Evolutionary conservation across 352 stramenopile genomes (phyloP).

Genomic region (Phytophthora vignae): DNA sequence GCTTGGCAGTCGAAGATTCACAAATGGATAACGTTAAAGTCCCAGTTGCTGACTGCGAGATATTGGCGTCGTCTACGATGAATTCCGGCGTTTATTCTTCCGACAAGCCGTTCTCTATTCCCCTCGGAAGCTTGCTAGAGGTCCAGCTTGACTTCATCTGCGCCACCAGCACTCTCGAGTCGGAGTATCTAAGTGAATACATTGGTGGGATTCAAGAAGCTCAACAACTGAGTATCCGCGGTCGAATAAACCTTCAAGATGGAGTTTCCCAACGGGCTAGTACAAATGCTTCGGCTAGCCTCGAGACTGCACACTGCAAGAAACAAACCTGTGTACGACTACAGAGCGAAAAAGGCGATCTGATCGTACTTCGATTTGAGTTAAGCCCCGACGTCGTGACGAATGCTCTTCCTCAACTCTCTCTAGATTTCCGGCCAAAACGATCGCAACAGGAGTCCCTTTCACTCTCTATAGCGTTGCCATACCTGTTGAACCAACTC

Average conservation of each 20-base stretch:
- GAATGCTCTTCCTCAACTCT: slow-evolving; percentile 19
- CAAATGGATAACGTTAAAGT: neutral
- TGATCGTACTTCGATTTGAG: slow-evolving; percentile 23
- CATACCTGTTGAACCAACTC: slow-evolving; percentile 20
- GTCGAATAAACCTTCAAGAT: slow-evolving; percentile 12
- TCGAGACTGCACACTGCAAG: slow-evolving; percentile 24
- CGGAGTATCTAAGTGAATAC: slow-evolving; percentile 9
- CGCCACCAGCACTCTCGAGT: neutral
- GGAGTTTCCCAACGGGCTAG: slow-evolving; percentile 17
- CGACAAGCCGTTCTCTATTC: neutral
- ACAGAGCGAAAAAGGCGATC: slow-evolving; percentile 3
- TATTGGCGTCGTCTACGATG: neutral
- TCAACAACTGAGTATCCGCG: slow-evolving; percentile 4
- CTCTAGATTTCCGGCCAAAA: slow-evolving; percentile 23
- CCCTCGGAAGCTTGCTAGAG: slow-evolving; percentile 32
- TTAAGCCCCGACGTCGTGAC: slow-evolving; percentile 34
- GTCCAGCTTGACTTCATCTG: slow-evolving; percentile 24
- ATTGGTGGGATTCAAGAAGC: neutral
- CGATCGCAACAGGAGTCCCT: slow-evolving; percentile 14
- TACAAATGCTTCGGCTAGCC: neutral
- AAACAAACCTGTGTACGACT: slow-evolving; percentile 16
- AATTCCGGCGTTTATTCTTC: neutral
- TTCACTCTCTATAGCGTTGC: slow-evolving; percentile 18
- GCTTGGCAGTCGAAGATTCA: neutral
- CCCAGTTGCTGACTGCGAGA: neutral